These are phyloP conservation scores for Dactylis glomerata DNA, from an alignment of 176 grass and related monocot genomes.

Conservation along the genomic window DNA sequence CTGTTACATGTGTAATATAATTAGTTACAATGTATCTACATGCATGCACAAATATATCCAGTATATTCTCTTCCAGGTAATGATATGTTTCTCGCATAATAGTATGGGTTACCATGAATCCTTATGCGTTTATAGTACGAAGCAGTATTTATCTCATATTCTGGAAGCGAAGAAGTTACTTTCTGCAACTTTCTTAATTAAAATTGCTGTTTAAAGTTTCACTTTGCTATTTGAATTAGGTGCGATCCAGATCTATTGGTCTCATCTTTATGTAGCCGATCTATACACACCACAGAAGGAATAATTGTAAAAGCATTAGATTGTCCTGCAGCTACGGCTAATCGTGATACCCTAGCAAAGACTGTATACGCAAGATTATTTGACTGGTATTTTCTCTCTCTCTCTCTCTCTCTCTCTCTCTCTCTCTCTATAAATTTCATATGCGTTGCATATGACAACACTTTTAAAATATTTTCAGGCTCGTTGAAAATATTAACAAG, in stretches of 20 bases:
- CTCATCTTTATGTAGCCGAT: constrained; percentile 77
- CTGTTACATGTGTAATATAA: neutral
- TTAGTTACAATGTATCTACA: neutral
- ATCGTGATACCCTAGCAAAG: constrained; percentile 92
- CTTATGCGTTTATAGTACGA: neutral
- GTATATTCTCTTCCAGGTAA: neutral
- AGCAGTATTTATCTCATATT: neutral
- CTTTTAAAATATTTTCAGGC: constrained; percentile 55
- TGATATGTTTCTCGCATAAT: neutral
- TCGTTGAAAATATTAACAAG: constrained; percentile 98
- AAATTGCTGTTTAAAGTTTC: constrained; percentile 23
- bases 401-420: constrained; percentile 29
- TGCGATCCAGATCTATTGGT: constrained; percentile 78
- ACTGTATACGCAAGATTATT: constrained; percentile 94
- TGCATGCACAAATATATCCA: neutral
- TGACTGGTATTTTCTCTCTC: constrained; percentile 70
- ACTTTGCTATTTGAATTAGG: constrained; percentile 54
- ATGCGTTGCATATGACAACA: neutral
- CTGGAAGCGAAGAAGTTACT: neutral
- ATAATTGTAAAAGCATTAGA: constrained; percentile 89
- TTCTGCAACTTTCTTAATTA: constrained; percentile 2
- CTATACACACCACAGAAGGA: constrained; percentile 92
- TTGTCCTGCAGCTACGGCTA: constrained; percentile 76
- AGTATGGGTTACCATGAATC: neutral
- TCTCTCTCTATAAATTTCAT: constrained; percentile 17